Evolutionary conservation across 306 rosid species (phyloP).

Genomic region (Hippophae rhamnoides): DNA sequence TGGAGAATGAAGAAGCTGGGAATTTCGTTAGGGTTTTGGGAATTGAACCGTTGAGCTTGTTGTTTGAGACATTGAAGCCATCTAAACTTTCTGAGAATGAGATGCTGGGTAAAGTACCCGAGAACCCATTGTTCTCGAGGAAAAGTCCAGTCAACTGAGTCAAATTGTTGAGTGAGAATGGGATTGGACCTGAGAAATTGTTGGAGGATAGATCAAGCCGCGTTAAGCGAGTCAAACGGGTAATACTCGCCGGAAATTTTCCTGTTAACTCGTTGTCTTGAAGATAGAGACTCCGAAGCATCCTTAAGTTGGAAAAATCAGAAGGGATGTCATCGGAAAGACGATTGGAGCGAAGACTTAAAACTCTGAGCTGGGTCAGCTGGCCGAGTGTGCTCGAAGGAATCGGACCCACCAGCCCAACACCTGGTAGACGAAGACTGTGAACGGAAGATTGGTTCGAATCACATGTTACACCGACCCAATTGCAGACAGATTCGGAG

Average conservation of each 20-base stretch:
- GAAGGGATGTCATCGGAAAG: conserved; percentile 62
- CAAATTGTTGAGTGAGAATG: conserved; percentile 61
- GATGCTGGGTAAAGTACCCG: conserved; percentile 57
- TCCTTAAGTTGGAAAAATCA: conserved; percentile 61
- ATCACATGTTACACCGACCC: conserved; percentile 76
- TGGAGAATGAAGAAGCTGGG: conserved; percentile 46
- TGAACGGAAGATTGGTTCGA: conserved; percentile 35
- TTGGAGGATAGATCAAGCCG: conserved; percentile 78
- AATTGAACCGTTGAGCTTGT: conserved; percentile 78
- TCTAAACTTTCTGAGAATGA: conserved; percentile 4
- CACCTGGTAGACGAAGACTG: conserved; percentile 69
- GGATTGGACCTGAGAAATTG: conserved; percentile 62
- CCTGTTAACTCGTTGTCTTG: conserved; percentile 57
- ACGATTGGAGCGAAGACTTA: conserved; percentile 78
- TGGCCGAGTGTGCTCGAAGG: conserved; percentile 61
- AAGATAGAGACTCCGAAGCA: conserved; percentile 60
- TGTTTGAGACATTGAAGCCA: conserved; percentile 52
- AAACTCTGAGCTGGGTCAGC: conserved; percentile 48
- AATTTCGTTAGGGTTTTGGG: conserved; percentile 41
- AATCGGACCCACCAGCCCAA: conserved; percentile 59
- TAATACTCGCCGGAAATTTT: conserved; percentile 40
- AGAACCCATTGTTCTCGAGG: conserved; percentile 51
- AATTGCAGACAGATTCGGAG: conserved; percentile 61
- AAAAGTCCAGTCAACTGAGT: conserved; percentile 59
- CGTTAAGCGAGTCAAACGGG: conserved; percentile 40